Conservation (phyloP, 257 asterid genomes). For the Nicotiana benthamiana region DNA sequence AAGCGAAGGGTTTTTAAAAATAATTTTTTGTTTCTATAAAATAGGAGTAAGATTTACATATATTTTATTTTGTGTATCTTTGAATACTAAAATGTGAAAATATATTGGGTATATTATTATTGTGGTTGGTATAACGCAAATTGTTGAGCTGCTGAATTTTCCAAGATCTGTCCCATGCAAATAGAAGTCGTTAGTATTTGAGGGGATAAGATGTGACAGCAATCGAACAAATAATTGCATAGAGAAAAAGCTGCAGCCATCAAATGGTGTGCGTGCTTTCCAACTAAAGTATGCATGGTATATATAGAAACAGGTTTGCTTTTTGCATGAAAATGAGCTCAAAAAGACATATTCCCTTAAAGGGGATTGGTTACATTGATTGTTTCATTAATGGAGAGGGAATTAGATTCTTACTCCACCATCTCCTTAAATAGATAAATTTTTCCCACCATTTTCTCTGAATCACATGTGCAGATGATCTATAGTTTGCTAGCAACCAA, state of each 20-base stretch:
- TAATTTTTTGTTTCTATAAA: rapidly evolving
- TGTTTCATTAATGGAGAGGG: conserved; percentile 1
- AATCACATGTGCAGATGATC: background rate
- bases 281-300: conserved; percentile 13
- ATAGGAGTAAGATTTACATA: too few relatives aligned
- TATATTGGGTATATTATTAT: too few relatives aligned
- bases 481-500: background rate
- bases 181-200: background rate
- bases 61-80: too few relatives aligned
- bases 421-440: background rate
- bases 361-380: conserved; percentile 7
- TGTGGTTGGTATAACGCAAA: too few relatives aligned
- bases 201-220: conserved; percentile 6
- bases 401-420: conserved; percentile 27
- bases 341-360: conserved; percentile 17
- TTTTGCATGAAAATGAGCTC: conserved; percentile 24
- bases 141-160: background rate
- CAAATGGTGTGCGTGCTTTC: conserved; percentile 11
- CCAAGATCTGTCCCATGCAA: background rate
- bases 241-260: conserved; percentile 15
- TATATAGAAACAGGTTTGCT: background rate
- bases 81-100: rapidly evolving
- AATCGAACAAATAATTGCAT: conserved; percentile 13
- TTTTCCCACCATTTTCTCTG: background rate
- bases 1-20: too few relatives aligned